Base-by-base conservation (phyloP, 169 alveolate genomes). In the Eimeria maxima region DNA sequence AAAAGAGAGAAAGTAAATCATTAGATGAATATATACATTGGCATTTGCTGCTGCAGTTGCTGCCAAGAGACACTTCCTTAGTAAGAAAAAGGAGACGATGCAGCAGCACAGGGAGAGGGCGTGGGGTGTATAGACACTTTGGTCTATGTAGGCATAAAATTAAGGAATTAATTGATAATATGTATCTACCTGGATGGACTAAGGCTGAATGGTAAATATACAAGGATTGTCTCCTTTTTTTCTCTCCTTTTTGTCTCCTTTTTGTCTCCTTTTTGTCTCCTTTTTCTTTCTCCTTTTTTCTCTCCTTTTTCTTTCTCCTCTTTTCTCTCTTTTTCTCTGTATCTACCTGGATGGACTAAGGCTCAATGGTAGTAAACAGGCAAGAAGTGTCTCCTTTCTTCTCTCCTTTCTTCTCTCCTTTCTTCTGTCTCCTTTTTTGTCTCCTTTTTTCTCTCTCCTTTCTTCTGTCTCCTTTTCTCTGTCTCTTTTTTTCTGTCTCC, bases 11-110 rank as follows among this genome's bases (percentile, higher is more conserved):
- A 42, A 91, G 93, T 38, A 78, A 47, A 16, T 80, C 96, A 44
- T 33, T 94, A 78, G 96, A 94, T 47, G 96, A 94, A 29, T 42
- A 57, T 20, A 71, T 94, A 24, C 76, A 81, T 87, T 94, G 96
- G 96, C 96, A 94, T 29, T 29, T n/a, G 86, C 50, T 65, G 33
- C 94, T 94, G n/a, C 93, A 94, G 38, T 7, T 5, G 57, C 57
- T 50, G 57, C 57, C 57, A 11, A 50, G 57, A 50, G 57, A 50
- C 57, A 50, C 87, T 18, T 94, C 88, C 20, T 74, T 87, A n/a
- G 65, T 87, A 18, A 7, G 96, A 24, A 80, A 94, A 29, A 29
- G 96, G 33, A 78, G 81, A 27, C 81, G 96, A 22, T 94, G 96
- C 47, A 76, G 29, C 20, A 27, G 81, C 29, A 53, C 60, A 38